A percentile compares a stretch with the other conserved stretches of the same genome.
Conservation (phyloP, 208 protist genomes). For the Naegleria gruberi region DNA sequence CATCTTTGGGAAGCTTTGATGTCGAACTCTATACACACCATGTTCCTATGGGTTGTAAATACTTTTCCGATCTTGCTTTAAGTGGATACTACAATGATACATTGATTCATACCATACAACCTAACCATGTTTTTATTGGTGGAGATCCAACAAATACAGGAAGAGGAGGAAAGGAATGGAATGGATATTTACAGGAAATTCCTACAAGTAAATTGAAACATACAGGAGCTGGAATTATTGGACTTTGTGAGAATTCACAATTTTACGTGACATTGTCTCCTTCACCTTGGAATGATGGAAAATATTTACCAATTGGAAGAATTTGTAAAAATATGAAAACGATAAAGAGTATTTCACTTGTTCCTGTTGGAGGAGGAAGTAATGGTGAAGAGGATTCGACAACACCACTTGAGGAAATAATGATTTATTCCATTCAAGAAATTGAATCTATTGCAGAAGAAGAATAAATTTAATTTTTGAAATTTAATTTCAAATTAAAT, state of each 20-base stretch:
- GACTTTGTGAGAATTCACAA: slow-evolving; percentile 40
- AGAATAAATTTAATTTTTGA: no score
- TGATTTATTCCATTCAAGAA: background rate
- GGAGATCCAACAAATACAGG: slow-evolving; percentile 32
- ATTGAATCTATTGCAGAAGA: no score
- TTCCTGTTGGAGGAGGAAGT: slow-evolving; percentile 31
- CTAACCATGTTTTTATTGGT: slow-evolving; percentile 30
- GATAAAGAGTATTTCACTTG: slow-evolving; percentile 32
- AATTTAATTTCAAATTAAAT: no score
- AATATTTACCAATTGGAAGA: slow-evolving; percentile 66
- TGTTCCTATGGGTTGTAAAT: slow-evolving; percentile 30
- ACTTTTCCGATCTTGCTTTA: slow-evolving; percentile 31
- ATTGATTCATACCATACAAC: slow-evolving; percentile 36
- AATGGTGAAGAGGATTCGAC: slow-evolving; percentile 26
- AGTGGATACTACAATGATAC: slow-evolving; percentile 43
- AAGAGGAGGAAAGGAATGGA: slow-evolving; percentile 35
- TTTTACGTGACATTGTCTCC: slow-evolving; percentile 36
- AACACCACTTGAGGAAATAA: slow-evolving; percentile 19
- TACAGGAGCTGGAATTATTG: slow-evolving; percentile 29
- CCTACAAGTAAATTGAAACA: slow-evolving; percentile 37
- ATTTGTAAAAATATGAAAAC: slow-evolving; percentile 29
- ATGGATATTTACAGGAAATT: slow-evolving; percentile 37
- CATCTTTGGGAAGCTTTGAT: slow-evolving; percentile 10
- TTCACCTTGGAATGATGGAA: slow-evolving; percentile 34
- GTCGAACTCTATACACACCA: slow-evolving; percentile 20